phyloP scores from a whole-genome alignment of 768 basidiomycete genomes.

The Psilocybe azurescens region DNA sequence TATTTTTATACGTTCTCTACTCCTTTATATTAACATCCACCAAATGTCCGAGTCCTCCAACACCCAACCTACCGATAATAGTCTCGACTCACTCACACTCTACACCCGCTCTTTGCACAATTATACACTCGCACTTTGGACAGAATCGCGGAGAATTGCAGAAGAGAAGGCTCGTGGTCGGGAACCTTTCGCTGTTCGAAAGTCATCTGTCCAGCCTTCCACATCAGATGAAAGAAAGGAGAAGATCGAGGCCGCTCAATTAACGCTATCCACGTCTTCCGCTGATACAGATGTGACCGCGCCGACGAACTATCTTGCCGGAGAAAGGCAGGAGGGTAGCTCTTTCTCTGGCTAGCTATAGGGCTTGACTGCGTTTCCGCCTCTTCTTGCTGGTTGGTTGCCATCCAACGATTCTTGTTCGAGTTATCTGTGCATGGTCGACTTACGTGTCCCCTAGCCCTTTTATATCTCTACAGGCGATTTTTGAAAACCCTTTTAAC shows the following conservation, averaged over 20 bases:
- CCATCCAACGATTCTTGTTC: background rate
- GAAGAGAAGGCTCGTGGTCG: constrained; percentile 51
- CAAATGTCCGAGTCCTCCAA: constrained; percentile 23
- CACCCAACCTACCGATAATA: constrained; percentile 23
- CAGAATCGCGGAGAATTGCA: constrained; percentile 62
- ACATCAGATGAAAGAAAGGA: constrained; percentile 4
- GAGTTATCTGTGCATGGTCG: background rate
- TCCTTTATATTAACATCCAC: constrained; percentile 2
- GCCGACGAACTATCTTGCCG: background rate
- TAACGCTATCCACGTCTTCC: background rate
- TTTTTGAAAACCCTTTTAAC: constrained; percentile 2
- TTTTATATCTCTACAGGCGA: background rate
- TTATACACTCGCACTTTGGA: constrained; percentile 72
- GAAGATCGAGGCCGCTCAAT: background rate
- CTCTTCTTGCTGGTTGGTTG: constrained; percentile 5
- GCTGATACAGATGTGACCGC: background rate
- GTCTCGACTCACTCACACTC: constrained; percentile 47
- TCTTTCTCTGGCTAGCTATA: background rate
- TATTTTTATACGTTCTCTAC: constrained; percentile 8
- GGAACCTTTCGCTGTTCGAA: constrained; percentile 22
- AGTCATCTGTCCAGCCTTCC: background rate
- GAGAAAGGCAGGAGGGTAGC: background rate
- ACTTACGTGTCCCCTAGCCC: constrained; percentile 6
- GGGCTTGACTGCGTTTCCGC: background rate
- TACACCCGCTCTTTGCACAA: constrained; percentile 72